Base-by-base conservation (phyloP, 768 basidiomycete species). In the Stropharia rugosoannulata region DNA sequence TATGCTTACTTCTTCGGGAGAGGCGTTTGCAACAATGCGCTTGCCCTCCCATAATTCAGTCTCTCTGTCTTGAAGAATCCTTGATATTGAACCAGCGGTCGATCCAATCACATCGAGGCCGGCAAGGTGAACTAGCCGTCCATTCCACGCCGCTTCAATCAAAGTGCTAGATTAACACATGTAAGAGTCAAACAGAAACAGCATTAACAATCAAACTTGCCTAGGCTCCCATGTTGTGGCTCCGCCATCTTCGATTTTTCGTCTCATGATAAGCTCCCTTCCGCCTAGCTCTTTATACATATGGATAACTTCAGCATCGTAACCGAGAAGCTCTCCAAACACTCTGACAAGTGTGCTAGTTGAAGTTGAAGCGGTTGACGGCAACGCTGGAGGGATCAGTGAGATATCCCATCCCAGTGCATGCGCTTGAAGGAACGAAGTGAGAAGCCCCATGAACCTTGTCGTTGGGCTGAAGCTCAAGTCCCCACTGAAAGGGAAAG, bases 241-340 rank as follows among this genome's bases (percentile, higher is more conserved):
- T 16, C 85, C 85, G 9, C 77, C 82, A 18, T 82, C 77, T 58
- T 78, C 73, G 39, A 87, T 79, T 63, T 72, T 77, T 36, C 85
- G 68, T 22, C 85, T 71, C 85, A 88, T 86, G 19, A 85, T 64
- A 18, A 88, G 64, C 69, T 87, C 86, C 15, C 86, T 68, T 7
- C 86, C 86, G 7, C 86, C 84, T 6, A 87, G 68, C 58, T 87
- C 86, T 66, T 86, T 88, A 65, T 86, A 88, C 73, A 87, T 73
- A 56, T 87, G 84, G 9, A 86, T 65, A 2, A 77, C 78, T 58
- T 86, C 85, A 0, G 73, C 64, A 11, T 83, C 81, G 63, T 87
- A 88, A 0, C 85, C 86, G 0, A 88, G 72, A 7, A 86, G 57
- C 54, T 80, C 74, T 2, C 77, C 78, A 58, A 88, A 86, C 0